These are phyloP conservation scores for Sphaerulina vaccinii DNA, from an alignment of 2,329 filamentous ascomycete species.

Conservation along the genomic window DNA sequence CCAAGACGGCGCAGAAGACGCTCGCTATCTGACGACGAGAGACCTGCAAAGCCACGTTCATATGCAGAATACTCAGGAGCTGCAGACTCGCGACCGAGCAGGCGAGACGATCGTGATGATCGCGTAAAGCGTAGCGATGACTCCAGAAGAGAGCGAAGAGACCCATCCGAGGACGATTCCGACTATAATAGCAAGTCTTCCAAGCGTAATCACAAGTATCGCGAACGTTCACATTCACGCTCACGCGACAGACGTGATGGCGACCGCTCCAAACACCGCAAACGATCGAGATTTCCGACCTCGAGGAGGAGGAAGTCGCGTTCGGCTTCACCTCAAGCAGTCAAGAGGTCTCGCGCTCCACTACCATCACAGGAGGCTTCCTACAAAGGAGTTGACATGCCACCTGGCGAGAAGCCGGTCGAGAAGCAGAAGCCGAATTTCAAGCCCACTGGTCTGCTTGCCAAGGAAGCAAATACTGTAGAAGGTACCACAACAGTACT, in stretches of 20 bases:
- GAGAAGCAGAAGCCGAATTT: constrained; percentile 90
- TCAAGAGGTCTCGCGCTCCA: constrained; percentile 43
- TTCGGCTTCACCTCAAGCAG: constrained; percentile 45
- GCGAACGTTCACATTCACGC: constrained; percentile 23
- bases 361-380: constrained; percentile 49
- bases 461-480: constrained; percentile 83
- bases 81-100: constrained; percentile 9
- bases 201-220: constrained; percentile 22
- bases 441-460: constrained; percentile 73
- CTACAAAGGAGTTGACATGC: constrained; percentile 36
- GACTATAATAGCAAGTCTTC: constrained; percentile 13
- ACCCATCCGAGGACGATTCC: constrained; percentile 12
- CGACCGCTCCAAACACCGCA: constrained; percentile 22
- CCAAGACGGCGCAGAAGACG: constrained; percentile 8
- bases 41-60: not conserved
- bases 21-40: not conserved
- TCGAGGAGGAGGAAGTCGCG: constrained; percentile 37
- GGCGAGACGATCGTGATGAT: constrained; percentile 9
- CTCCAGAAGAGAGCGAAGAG: constrained; percentile 17
- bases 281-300: constrained; percentile 31
- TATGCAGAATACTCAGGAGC: not conserved
- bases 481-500: constrained; percentile 74
- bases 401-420: constrained; percentile 33
- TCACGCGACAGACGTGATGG: constrained; percentile 26
- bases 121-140: constrained; percentile 5